A percentile compares a stretch with the other conserved stretches of the same genome.
Evolutionary conservation across 2,329 filamentous ascomycete genomes (phyloP).

Genomic region (Dryadomyces quercus-mongolicae): DNA sequence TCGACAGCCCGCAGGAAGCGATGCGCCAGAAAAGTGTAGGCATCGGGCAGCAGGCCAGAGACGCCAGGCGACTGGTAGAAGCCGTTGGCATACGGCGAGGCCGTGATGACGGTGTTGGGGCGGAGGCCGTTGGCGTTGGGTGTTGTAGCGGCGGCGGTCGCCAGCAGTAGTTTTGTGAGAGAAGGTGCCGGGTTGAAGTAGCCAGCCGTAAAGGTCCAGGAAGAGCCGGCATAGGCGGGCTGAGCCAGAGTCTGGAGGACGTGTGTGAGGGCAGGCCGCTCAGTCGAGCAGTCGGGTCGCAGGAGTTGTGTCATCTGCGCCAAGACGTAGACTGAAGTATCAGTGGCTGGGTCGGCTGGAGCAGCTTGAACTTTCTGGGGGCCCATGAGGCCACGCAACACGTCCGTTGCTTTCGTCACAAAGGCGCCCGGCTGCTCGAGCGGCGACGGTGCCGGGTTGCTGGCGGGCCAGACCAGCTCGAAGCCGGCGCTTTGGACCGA

Average conservation of each 20-base stretch:
- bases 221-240: constrained; percentile 53
- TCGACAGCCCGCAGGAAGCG: constrained; percentile 58
- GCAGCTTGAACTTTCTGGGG: constrained; percentile 15
- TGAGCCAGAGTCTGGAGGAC: constrained; percentile 57
- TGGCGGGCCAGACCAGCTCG: constrained; percentile 57
- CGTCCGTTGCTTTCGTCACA: constrained; percentile 52
- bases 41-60: constrained; percentile 79
- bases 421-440: constrained; percentile 59
- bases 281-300: constrained; percentile 69
- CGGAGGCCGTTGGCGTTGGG: constrained; percentile 31
- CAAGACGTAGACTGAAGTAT: constrained; percentile 76
- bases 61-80: constrained; percentile 85
- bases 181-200: constrained; percentile 95
- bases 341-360: constrained; percentile 11
- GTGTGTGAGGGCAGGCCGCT: constrained; percentile 68
- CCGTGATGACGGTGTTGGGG: constrained; percentile 76
- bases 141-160: constrained; percentile 29
- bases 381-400: constrained; percentile 55
- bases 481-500: constrained; percentile 37
- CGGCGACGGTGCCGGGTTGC: constrained; percentile 65
- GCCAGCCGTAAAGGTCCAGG: constrained; percentile 93
- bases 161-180: constrained; percentile 67
- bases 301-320: constrained; percentile 81
- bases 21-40: constrained; percentile 79
- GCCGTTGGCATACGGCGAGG: constrained; percentile 86